These are phyloP conservation scores for Naganishia vaughanmartiniae DNA, from an alignment of 768 basidiomycete species.

Conservation along the genomic window DNA sequence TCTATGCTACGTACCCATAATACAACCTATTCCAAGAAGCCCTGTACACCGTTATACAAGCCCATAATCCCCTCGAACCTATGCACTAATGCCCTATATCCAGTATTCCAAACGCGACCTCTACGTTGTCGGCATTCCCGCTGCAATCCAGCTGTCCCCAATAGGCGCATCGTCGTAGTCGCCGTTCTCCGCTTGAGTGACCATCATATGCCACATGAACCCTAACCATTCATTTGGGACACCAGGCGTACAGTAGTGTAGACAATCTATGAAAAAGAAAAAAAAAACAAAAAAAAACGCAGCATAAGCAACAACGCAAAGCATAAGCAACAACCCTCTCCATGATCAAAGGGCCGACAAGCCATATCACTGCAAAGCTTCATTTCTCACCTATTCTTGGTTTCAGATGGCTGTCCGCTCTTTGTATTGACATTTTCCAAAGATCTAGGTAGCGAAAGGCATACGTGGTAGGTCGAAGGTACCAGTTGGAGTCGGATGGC, in stretches of 20 bases:
- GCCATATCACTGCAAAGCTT: too few species aligned
- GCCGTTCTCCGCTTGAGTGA: conserved; percentile 21
- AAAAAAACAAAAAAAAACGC: too few species aligned
- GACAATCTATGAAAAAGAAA: not conserved
- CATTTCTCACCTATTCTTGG: conserved; percentile 14
- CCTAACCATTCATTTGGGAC: conserved; percentile 26
- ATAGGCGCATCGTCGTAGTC: conserved; percentile 19
- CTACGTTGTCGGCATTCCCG: conserved; percentile 15
- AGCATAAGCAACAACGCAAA: too few species aligned
- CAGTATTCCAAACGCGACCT: not conserved
- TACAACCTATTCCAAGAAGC: not conserved
- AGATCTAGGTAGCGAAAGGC: conserved; percentile 24
- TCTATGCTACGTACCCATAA: not conserved
- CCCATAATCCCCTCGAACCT: not conserved
- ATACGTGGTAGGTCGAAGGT: not conserved
- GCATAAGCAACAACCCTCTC: too few species aligned
- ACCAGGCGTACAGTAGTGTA: conserved; percentile 17
- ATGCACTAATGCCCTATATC: not conserved
- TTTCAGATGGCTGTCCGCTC: conserved; percentile 18
- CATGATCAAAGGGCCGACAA: too few species aligned
- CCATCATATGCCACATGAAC: conserved; percentile 31
- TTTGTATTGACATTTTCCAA: conserved; percentile 20
- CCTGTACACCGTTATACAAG: not conserved
- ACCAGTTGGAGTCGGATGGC: conserved; percentile 1
- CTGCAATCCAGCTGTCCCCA: conserved; percentile 17